Evolutionary conservation across 768 basidiomycete genomes (phyloP).

Genomic region (Amanita rubescens): DNA sequence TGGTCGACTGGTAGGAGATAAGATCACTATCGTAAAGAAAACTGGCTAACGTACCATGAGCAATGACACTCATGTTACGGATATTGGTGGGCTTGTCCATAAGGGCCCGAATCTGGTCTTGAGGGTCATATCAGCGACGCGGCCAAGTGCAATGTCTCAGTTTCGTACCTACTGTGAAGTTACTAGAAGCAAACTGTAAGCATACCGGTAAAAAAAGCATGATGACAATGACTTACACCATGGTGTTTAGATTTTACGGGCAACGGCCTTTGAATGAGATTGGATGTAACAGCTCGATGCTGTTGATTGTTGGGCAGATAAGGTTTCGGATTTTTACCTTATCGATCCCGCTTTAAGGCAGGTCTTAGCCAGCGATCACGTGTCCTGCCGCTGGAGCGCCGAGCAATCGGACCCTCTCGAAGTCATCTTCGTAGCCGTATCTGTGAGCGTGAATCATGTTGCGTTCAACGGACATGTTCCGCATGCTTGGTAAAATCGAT

Average conservation of each 20-base stretch:
- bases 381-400: not conserved
- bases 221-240: slow-evolving; percentile 62
- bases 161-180: slow-evolving; percentile 72
- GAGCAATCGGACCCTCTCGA: no score
- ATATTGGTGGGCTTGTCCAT: slow-evolving; percentile 92
- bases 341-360: slow-evolving; percentile 36
- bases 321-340: slow-evolving; percentile 31
- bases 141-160: not conserved
- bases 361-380: slow-evolving; percentile 12
- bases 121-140: slow-evolving; percentile 7
- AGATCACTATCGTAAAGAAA: slow-evolving; percentile 8
- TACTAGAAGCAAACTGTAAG: slow-evolving; percentile 45
- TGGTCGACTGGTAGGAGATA: slow-evolving; percentile 72
- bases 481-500: no score
- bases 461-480: no score
- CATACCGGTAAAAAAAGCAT: slow-evolving; percentile 8
- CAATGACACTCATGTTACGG: slow-evolving; percentile 92
- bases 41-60: slow-evolving; percentile 51
- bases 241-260: slow-evolving; percentile 48
- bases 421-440: no score
- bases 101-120: slow-evolving; percentile 81
- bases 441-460: no score
- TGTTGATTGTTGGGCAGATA: slow-evolving; percentile 30
- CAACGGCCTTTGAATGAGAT: slow-evolving; percentile 27
- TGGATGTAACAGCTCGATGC: slow-evolving; percentile 28